Base-by-base conservation (phyloP, 139 green algal genomes). In the Volvox reticuliferus region DNA sequence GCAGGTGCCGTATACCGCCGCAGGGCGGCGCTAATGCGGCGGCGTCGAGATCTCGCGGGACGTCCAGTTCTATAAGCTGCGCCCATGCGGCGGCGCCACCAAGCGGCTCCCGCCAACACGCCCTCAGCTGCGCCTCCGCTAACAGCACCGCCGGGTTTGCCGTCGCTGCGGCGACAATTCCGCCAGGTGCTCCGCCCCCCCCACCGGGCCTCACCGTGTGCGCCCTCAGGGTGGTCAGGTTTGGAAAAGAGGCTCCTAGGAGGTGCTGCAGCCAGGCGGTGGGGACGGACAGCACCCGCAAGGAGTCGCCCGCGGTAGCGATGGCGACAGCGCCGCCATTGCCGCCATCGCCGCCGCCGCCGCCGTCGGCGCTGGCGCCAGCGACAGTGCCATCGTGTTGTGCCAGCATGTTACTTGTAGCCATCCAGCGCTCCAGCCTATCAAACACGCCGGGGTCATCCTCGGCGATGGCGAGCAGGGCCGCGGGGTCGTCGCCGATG, bases 401-500 rank as follows among this genome's bases (percentile, higher is more conserved):
- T 62, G 30, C 28, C 82, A 61, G n/a, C 81, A 76, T 55, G 16
- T 19, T 26, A 55, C 81, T 61, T 19, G 21, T 30, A 12, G 6
- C n/a, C 5, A 19, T 35, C 82, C 63, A 78, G 32, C 35, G 12
- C 20, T 77, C 68, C 2, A 89, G 68, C 18, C 67, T 77, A 35
- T n/a, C 85, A n/a, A 32, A 80, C 35, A 88, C 83, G 35, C 13
- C 35, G 32, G 67, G 67, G 83, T 88, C 83, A 63, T 79, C 67
- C 83, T 28, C 14, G 2, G 67, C 83, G 21, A 50, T 50, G 18
- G 67, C 33, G 1, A 37, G 36, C 67, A 88, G 21, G 35, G 83
- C 67, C 9, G 36, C 63, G 12, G 35, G 1, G 69, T 89, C 85
- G 2, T 71, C 37, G 14, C 85, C 85, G 33, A 82, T 24, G 2